phyloP scores from a whole-genome alignment of 805 yeast genomes.

The Wickerhamomyces silvicola region DNA sequence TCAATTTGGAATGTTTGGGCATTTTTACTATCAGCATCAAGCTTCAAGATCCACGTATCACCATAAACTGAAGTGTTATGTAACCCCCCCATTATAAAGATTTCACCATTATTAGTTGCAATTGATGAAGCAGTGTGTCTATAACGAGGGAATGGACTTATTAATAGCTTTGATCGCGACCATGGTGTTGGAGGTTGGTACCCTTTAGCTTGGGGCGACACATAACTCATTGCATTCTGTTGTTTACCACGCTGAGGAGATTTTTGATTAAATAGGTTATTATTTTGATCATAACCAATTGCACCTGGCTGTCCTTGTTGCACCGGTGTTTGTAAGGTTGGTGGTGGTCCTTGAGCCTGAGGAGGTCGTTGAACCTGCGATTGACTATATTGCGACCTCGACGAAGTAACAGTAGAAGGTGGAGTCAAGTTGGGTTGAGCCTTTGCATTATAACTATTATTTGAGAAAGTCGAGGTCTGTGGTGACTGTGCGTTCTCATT shows the following conservation, averaged over 20 bases:
- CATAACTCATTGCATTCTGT: no score
- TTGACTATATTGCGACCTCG: conserved; percentile 6
- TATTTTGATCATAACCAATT: conserved; percentile 18
- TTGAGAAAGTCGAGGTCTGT: conserved; percentile 20
- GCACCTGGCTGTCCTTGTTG: conserved; percentile 3
- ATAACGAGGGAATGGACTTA: conserved; percentile 91
- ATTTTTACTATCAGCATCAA: conserved; percentile 26
- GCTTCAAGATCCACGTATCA: conserved; percentile 86
- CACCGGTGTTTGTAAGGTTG: conserved; percentile 3
- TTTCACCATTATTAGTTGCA: conserved; percentile 72
- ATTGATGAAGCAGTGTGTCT: conserved; percentile 82
- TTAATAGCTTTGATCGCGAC: conserved; percentile 54
- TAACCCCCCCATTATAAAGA: conserved; percentile 91
- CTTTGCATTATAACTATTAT: conserved; percentile 5
- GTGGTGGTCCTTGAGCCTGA: conserved; percentile 3
- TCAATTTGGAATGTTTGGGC: conserved; percentile 49
- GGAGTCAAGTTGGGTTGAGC: conserved; percentile 9
- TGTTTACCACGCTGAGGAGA: conserved; percentile 8
- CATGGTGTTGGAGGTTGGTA: conserved; percentile 44
- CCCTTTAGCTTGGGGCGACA: conserved; percentile 9
- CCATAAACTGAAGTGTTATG: conserved; percentile 90
- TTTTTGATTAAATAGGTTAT: conserved; percentile 16
- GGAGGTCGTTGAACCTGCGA: conserved; percentile 12
- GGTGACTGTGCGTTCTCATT: no score
- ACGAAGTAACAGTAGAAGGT: conserved; percentile 7